A percentile compares a stretch with the other conserved stretches of the same genome.
phyloP scores from a whole-genome alignment of 345 rosid species.

The Dovyalis caffra region DNA sequence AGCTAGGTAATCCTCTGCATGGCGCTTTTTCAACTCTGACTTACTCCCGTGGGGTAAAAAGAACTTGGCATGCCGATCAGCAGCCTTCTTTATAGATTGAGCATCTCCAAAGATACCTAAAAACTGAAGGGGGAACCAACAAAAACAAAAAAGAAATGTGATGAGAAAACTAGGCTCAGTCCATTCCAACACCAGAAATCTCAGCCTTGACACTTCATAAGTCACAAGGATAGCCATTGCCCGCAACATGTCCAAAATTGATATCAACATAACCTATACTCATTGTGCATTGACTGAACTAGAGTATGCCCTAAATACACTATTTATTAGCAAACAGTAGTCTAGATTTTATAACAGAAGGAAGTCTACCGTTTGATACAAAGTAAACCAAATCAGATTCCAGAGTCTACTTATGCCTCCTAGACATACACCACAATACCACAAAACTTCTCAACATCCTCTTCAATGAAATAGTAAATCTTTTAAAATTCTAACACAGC shows the following conservation, averaged over 20 bases:
- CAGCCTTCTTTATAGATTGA: conserved; percentile 62
- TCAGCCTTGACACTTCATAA: not conserved
- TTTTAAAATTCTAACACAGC: not conserved
- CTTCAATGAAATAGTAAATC: not conserved
- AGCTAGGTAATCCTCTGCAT: conserved; percentile 71
- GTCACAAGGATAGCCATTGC: not conserved
- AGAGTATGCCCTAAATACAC: not conserved
- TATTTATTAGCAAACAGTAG: not conserved
- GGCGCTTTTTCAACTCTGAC: conserved; percentile 72
- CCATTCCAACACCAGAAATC: not conserved
- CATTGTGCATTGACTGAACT: not conserved
- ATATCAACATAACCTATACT: not conserved
- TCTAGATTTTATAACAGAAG: not conserved
- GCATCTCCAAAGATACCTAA: conserved; percentile 75
- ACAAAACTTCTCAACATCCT: not conserved
- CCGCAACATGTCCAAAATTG: not conserved
- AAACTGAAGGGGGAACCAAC: conserved; percentile 49
- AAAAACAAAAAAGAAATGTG: not conserved
- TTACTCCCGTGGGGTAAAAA: conserved; percentile 64
- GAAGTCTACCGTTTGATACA: not conserved
- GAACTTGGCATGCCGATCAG: conserved; percentile 74
- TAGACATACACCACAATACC: not conserved
- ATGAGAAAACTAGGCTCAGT: not conserved
- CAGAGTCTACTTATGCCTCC: not conserved
- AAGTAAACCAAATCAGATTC: not conserved